These are phyloP conservation scores for Puccinia triticina DNA, from an alignment of 1,284 basidiomycete genomes.

Conservation along the genomic window DNA sequence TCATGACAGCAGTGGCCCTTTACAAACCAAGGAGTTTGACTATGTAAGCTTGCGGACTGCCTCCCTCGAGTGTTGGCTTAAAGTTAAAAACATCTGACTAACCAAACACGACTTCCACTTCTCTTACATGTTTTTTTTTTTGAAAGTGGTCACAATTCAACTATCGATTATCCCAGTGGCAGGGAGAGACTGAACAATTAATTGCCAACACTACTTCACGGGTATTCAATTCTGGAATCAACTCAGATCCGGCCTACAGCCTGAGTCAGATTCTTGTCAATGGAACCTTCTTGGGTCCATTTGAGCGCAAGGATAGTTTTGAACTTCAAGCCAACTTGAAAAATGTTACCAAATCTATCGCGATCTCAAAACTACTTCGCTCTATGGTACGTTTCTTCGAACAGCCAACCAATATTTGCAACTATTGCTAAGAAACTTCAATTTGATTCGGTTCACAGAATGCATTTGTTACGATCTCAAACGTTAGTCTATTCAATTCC, in stretches of 20 bases:
- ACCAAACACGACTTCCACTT: background rate
- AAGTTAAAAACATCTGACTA: background rate
- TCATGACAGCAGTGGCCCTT: conserved; percentile 14
- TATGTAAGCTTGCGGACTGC: conserved; percentile 10
- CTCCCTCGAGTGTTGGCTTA: background rate
- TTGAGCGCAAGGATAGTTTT: conserved; percentile 36
- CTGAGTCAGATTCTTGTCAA: conserved; percentile 23
- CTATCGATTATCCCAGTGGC: conserved; percentile 31
- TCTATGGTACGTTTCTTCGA: conserved; percentile 20
- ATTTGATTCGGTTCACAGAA: conserved; percentile 15
- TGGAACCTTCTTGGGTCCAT: conserved; percentile 40
- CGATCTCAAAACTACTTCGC: conserved; percentile 28
- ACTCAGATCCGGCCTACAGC: conserved; percentile 21
- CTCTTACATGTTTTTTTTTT: background rate
- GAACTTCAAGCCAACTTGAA: conserved; percentile 37
- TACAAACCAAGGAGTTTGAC: conserved; percentile 29
- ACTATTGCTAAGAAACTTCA: background rate
- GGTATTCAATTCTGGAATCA: conserved; percentile 36
- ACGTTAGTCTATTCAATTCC: conserved; percentile 29
- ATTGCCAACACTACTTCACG: conserved; percentile 15
- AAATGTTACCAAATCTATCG: conserved; percentile 31
- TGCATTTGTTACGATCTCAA: conserved; percentile 36
- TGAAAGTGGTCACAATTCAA: conserved; percentile 36
- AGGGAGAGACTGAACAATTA: conserved; percentile 4
- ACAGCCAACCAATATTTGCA: background rate